These are phyloP conservation scores for Cryptosporidium ubiquitum DNA, from an alignment of 169 alveolate species.

Conservation along the genomic window DNA sequence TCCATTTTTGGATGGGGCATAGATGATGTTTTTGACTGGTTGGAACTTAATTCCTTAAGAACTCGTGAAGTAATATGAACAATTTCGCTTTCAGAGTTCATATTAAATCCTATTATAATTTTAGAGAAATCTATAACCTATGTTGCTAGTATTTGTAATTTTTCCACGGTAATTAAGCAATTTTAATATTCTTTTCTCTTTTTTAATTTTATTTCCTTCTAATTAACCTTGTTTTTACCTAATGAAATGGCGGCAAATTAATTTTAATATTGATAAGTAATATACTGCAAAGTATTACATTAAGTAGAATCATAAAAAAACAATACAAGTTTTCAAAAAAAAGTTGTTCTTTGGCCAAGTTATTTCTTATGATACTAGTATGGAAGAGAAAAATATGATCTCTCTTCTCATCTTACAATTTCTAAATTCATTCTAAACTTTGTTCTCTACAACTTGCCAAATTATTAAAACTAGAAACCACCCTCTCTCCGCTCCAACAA, in stretches of 20 bases:
- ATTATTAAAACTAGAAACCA: background rate
- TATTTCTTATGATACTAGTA: no score
- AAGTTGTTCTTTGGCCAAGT: background rate
- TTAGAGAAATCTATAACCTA: background rate
- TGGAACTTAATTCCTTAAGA: constrained; percentile 7
- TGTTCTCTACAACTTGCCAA: background rate
- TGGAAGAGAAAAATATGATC: background rate
- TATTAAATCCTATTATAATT: background rate
- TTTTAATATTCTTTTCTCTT: background rate
- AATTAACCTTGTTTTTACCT: background rate
- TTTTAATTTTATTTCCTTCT: background rate
- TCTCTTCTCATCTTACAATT: no score
- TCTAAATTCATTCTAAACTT: no score
- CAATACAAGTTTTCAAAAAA: background rate
- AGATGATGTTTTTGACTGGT: background rate
- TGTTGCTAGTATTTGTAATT: background rate
- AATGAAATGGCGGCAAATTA: background rate
- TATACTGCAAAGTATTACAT: background rate
- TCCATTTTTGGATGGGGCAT: constrained; percentile 12
- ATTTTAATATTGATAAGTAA: no score
- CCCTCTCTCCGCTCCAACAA: background rate
- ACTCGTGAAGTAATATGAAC: background rate
- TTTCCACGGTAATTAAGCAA: background rate
- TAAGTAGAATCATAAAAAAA: background rate
- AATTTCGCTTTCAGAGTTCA: constrained; percentile 6